These are phyloP conservation scores for Entomophthora muscae DNA, from an alignment of 371 early-diverging fungal species.

Conservation along the genomic window DNA sequence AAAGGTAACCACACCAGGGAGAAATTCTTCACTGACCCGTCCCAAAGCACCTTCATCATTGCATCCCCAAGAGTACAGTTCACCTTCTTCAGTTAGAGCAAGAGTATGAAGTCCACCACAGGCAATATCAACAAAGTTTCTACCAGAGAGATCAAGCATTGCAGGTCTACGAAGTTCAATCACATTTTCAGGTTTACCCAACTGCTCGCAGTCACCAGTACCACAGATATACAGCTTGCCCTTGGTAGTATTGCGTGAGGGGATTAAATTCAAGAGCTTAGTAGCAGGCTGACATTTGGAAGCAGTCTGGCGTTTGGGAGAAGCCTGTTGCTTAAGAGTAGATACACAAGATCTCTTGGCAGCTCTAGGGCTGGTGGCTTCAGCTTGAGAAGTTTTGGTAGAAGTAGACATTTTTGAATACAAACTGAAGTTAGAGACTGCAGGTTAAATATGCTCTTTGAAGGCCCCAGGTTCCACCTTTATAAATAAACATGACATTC, in stretches of 20 bases:
- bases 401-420: too few species aligned
- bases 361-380: too few species aligned
- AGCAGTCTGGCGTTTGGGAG: too few species aligned
- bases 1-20: conserved; percentile 13
- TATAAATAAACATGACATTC: too few species aligned
- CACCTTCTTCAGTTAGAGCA: conserved; percentile 53
- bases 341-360: too few species aligned
- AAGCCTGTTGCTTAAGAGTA: too few species aligned
- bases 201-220: conserved; percentile 86
- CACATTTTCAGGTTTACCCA: conserved; percentile 78
- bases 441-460: too few species aligned
- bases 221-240: conserved; percentile 86
- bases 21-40: conserved; percentile 38
- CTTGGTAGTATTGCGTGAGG: neutral
- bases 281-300: too few species aligned
- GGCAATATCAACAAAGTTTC: conserved; percentile 37
- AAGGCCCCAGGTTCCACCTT: too few species aligned
- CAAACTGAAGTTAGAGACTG: too few species aligned
- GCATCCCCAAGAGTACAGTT: conserved; percentile 91
- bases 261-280: conserved; percentile 1
- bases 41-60: conserved; percentile 98
- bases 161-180: conserved; percentile 49
- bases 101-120: conserved; percentile 84
- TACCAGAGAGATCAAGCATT: conserved; percentile 26
- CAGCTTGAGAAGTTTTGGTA: too few species aligned